These are phyloP conservation scores for Tetraselmis striata DNA, from an alignment of 139 green algal genomes.

Conservation along the genomic window DNA sequence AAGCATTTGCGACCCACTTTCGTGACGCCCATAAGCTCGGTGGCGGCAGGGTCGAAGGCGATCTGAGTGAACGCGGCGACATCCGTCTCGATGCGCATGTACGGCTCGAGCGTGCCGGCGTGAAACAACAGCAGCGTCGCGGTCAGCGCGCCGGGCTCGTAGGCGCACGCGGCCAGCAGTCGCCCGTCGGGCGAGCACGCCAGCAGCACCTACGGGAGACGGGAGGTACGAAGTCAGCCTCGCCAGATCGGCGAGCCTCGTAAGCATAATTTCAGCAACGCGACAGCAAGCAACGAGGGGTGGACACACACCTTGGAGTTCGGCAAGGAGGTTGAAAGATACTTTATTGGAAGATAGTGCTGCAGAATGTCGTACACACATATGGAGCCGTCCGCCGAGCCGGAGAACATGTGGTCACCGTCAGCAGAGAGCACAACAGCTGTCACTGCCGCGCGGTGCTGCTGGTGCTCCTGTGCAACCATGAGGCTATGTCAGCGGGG, in stretches of 20 bases:
- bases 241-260: no score
- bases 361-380: constrained; percentile 56
- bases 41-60: neutral
- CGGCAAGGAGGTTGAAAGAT: constrained; percentile 28
- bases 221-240: no score
- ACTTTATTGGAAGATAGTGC: constrained; percentile 51
- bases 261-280: no score
- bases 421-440: constrained; percentile 47
- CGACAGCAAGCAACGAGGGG: no score
- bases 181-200: constrained; percentile 1
- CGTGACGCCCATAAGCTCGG: neutral
- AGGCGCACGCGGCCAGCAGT: constrained; percentile 7
- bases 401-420: constrained; percentile 48
- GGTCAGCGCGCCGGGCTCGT: constrained; percentile 2
- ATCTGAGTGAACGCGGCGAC: constrained; percentile 11
- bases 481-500: no score
- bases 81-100: constrained; percentile 45
- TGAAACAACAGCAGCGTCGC: constrained; percentile 46
- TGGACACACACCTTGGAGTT: neutral
- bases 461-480: constrained; percentile 57
- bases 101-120: constrained; percentile 35
- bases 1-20: no score
- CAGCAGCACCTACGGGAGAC: neutral
- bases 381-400: constrained; percentile 54
- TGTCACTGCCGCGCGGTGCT: constrained; percentile 47